These are phyloP conservation scores for Echites panduratus DNA, from an alignment of 257 asterid genomes.

Conservation along the genomic window DNA sequence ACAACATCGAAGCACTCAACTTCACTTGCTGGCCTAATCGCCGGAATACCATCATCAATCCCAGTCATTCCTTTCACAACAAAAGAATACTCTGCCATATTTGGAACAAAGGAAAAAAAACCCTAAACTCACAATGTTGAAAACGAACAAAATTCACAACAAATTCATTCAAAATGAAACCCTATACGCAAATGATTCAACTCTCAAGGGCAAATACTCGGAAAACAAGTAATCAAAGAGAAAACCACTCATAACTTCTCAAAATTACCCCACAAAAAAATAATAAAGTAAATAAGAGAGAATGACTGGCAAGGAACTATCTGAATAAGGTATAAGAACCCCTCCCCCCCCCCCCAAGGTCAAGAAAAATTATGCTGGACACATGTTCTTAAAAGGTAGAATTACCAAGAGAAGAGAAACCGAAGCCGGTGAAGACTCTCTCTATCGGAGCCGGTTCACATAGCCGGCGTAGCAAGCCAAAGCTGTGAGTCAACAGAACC, in stretches of 20 bases:
- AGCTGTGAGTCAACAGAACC: neutral
- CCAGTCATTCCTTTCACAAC: constrained; percentile 3
- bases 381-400: neutral
- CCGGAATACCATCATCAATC: neutral
- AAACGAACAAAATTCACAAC: neutral
- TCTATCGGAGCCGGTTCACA: neutral
- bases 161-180: neutral
- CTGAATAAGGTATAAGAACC: too few species aligned
- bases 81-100: neutral
- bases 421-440: neutral
- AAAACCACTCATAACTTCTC: neutral
- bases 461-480: neutral
- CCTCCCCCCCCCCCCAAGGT: too few species aligned
- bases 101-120: neutral
- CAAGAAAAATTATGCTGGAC: neutral
- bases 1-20: constrained; percentile 2
- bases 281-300: neutral
- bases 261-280: neutral
- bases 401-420: neutral
- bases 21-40: constrained; percentile 7
- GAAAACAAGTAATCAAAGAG: neutral
- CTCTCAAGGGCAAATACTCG: neutral
- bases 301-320: neutral
- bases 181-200: constrained; percentile 1
- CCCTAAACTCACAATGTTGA: neutral